Base-by-base conservation (phyloP, 2,329 filamentous ascomycete species). In the Cryphonectria carpinicola region DNA sequence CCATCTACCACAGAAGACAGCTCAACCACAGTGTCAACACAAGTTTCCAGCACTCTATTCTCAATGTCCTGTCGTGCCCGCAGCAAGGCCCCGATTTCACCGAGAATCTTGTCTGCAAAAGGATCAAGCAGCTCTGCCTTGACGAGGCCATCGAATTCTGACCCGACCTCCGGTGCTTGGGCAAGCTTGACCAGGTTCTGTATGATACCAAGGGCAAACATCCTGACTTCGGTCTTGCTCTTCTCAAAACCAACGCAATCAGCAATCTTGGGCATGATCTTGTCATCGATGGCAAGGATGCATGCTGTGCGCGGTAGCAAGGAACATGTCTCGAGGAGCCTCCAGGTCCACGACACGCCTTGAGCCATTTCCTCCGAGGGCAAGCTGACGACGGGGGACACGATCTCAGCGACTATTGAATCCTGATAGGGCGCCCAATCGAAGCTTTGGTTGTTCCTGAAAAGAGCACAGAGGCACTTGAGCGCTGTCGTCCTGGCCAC, bases 291-390 rank as follows among this genome's bases (percentile, higher is more conserved):
- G 4, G 80, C 79, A 10, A 99, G 85, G 75, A 96, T 93, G 8
- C 90, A 78, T 1, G 91, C 90, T 0, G 90, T 91, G 72, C 85
- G 86, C 0, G 89, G 84, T 32, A 91, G 86, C 70, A 87, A 87
- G 4, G 93, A 91, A 93, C 95, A 97, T 1, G 92, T 92, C 4
- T 89, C 90, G 73, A 99, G 89, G 6, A 99, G 84, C 73, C 91
- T 90, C 72, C 98, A 86, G 56, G 94, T 87, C 22, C 91, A 93
- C 3, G 96, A 98, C 10, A 98, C 85, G 19, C 94, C 93, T 78
- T 99, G 95, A 0, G 94, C 92, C 60, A 93, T 97, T 82, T 99
- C 96, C 6, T 88, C 85, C 0, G 94, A 89, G 68, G 99, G 88
- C 70, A 92, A 93, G 2, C 91, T 87, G 25, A 98, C 84, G 74